Conservation (phyloP, 208 protist genomes). For the Leishmania tarentolae region DNA sequence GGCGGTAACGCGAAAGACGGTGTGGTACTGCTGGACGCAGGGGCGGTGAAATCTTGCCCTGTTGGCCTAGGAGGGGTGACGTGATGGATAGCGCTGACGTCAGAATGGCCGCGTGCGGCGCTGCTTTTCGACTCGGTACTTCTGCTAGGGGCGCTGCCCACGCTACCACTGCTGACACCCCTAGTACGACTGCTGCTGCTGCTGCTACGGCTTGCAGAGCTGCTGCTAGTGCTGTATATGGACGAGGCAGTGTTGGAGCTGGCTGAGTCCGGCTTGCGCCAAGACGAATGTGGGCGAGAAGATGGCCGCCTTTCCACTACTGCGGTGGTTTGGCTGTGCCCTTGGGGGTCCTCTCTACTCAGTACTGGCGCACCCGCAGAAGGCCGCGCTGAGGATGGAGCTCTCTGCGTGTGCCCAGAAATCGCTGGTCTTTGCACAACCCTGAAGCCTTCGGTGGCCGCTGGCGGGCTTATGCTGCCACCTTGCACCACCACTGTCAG, state of each 20-base stretch:
- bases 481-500: not conserved
- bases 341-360: not conserved
- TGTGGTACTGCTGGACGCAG: not conserved
- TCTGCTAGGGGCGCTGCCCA: not conserved
- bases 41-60: not conserved
- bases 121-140: not conserved
- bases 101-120: not conserved
- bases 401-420: not conserved
- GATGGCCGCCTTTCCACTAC: not conserved
- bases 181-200: not conserved
- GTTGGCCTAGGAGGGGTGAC: not conserved
- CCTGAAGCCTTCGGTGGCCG: not conserved
- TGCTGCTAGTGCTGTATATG: constrained; percentile 7
- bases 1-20: not conserved
- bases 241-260: not conserved
- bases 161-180: not conserved
- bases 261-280: not conserved
- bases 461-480: not conserved
- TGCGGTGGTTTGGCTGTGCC: not conserved
- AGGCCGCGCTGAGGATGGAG: not conserved
- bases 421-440: not conserved
- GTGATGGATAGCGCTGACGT: not conserved
- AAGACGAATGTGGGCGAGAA: not conserved
- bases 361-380: not conserved
- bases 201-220: constrained; percentile 3